A percentile compares a stretch with the other conserved stretches of the same genome.
phyloP scores from a whole-genome alignment of 345 rosid species.

The Barbarea vulgaris region DNA sequence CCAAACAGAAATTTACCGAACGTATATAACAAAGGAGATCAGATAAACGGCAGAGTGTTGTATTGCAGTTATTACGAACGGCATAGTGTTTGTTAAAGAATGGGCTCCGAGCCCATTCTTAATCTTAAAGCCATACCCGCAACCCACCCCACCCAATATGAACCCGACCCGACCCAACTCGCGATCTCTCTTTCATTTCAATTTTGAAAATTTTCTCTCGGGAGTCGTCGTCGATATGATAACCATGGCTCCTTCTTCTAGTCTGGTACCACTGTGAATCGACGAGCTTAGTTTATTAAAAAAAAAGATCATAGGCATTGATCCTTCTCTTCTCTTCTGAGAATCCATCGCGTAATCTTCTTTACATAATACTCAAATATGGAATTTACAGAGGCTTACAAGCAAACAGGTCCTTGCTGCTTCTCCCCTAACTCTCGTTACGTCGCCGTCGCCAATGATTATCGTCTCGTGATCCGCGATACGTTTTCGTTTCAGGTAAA shows the following conservation, averaged over 20 bases:
- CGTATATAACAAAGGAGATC: not conserved
- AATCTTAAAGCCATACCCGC: not conserved
- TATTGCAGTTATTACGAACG: not conserved
- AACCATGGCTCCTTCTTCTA: constrained; percentile 22
- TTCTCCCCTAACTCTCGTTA: constrained; percentile 91
- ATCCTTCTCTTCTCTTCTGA: not conserved
- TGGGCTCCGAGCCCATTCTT: constrained; percentile 10
- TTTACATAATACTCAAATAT: constrained; percentile 32
- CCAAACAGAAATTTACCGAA: constrained; percentile 6
- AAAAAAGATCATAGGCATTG: constrained; percentile 25
- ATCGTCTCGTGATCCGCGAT: constrained; percentile 90
- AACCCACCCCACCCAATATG: not conserved
- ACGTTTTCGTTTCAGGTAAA: constrained; percentile 78
- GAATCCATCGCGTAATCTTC: too few species aligned
- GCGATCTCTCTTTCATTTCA: constrained; percentile 23
- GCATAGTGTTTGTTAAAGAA: not conserved
- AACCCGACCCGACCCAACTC: constrained; percentile 28
- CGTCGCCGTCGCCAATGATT: constrained; percentile 84
- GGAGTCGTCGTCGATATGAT: not conserved
- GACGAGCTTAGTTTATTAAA: constrained; percentile 11
- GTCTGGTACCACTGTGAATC: constrained; percentile 30
- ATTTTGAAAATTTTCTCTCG: constrained; percentile 20
- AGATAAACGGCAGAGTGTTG: not conserved
- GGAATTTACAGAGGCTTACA: constrained; percentile 92
- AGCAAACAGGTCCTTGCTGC: constrained; percentile 86